Conservation (phyloP, 306 rosid genomes). For the Cucurbita argyrosperma region DNA sequence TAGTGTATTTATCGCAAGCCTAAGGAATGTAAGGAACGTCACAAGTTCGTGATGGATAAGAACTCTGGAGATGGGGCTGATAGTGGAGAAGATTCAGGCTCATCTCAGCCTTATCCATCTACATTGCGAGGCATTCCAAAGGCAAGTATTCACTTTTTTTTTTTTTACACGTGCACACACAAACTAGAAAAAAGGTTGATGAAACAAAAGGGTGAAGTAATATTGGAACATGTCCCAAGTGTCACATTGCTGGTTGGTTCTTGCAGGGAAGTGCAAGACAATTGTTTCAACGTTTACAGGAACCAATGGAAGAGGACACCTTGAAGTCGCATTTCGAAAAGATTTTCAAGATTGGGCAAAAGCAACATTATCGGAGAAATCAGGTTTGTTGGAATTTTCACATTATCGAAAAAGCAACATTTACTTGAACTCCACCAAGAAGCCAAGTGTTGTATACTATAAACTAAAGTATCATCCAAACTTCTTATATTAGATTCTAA, state of each 20-base stretch:
- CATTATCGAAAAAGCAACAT: neutral
- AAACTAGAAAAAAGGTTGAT: neutral
- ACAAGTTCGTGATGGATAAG: slow-evolving; percentile 80
- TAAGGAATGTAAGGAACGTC: slow-evolving; percentile 94
- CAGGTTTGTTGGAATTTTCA: slow-evolving; percentile 49
- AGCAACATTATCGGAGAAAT: slow-evolving; percentile 48
- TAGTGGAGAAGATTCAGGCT: slow-evolving; percentile 98
- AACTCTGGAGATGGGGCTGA: slow-evolving; percentile 90
- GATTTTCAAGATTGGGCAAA: slow-evolving; percentile 85
- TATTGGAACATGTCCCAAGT: neutral
- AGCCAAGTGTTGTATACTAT: no score
- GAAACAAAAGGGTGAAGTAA: neutral
- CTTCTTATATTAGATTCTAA: no score
- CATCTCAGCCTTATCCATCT: slow-evolving; percentile 95
- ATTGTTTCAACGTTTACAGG: slow-evolving; percentile 88
- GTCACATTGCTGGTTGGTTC: slow-evolving; percentile 2
- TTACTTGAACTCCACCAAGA: no score
- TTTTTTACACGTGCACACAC: neutral
- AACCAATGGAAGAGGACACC: slow-evolving; percentile 94
- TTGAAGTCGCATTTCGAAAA: slow-evolving; percentile 88
- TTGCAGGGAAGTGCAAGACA: slow-evolving; percentile 98
- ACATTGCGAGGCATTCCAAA: slow-evolving; percentile 96
- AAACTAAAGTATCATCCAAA: no score
- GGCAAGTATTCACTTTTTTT: slow-evolving; percentile 37
- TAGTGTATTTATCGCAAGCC: slow-evolving; percentile 93